Evolutionary conservation across 2,329 filamentous ascomycete species (phyloP), one percentile per base, ranked within the genome.

Genomic region (Raffaelea deltoideospora): DNA sequence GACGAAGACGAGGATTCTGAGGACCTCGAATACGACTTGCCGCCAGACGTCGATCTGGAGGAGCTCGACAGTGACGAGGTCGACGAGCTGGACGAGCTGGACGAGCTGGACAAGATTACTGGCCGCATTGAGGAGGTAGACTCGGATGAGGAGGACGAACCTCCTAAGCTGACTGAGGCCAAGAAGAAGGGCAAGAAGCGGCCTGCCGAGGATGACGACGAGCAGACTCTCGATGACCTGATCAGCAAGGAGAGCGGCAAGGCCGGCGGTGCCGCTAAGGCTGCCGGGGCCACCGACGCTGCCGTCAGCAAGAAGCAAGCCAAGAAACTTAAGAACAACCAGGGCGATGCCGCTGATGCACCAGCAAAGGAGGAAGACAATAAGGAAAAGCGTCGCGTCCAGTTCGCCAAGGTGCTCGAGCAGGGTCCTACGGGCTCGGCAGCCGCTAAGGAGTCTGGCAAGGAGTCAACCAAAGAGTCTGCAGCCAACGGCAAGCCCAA

Each of bases 291-390:
- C 46, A 24, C 40, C 53, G 79, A 86, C 49, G 56, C 69, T 48
- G 87, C 87, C 66, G 70, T 86, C 45, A 87, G 77, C 72, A 95
- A 95, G 73, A 95, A 94, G 69, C 84, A 96, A 60, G 72, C 81
- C 52, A 96, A 98, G 79, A 95, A 95, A 72, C 72, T 88, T 46
- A 93, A 93, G 77, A 95, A 94, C 72, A 96, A 96, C 70, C 84
- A 93, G 57, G 90, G 88, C 48, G 81, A 95, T 56, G 78, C 90
- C 41, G 74, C 80, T 41, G 61, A 69, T 35, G 62, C 65, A 31
- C 72, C 78, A 49, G 72, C 79, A 48, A 63, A 70, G 47, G 62
- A 70, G 47, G 76, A 77, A 57, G 64, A 67, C 39, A 80, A 82
- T 59, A 95, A 95, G 76, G 28, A 30, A 15, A 30, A 30, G 28